A percentile compares a stretch with the other conserved stretches of the same genome.
phyloP scores from a whole-genome alignment of 1,284 basidiomycete genomes.

The Pholiota adiposa region DNA sequence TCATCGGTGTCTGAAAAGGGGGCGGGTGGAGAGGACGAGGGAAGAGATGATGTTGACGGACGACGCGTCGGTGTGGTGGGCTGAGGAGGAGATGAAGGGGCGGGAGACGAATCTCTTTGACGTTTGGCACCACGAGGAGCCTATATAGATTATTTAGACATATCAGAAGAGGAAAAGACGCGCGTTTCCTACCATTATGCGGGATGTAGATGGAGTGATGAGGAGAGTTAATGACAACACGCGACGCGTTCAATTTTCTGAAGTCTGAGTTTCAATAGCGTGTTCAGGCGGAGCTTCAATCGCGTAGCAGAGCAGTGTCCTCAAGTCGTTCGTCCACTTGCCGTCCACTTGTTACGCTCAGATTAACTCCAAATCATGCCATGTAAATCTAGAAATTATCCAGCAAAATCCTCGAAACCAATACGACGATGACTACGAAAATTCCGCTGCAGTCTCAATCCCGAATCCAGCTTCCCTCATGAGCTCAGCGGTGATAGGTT shows the following conservation, averaged over 20 bases:
- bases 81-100: constrained; percentile 57
- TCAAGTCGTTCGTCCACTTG: too few relatives aligned
- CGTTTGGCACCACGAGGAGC: constrained; percentile 61
- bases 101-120: constrained; percentile 62
- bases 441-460: not conserved
- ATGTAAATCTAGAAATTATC: not conserved
- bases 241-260: constrained; percentile 39
- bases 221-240: constrained; percentile 30
- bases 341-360: too few relatives aligned
- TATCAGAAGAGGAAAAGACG: constrained; percentile 12
- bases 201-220: constrained; percentile 13
- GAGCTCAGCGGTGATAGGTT: constrained; percentile 30
- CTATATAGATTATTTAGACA: constrained; percentile 20
- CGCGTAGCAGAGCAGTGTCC: not conserved
- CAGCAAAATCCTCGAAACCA: not conserved
- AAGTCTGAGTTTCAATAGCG: constrained; percentile 34
- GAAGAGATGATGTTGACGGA: constrained; percentile 72
- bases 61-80: constrained; percentile 51
- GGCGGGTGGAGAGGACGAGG: constrained; percentile 82
- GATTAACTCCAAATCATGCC: too few relatives aligned
- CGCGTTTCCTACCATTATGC: constrained; percentile 30
- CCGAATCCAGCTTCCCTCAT: constrained; percentile 13
- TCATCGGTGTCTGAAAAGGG: constrained; percentile 91
- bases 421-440: not conserved
- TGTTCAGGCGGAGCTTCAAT: constrained; percentile 20